A percentile compares a stretch with the other conserved stretches of the same genome.
phyloP scores from a whole-genome alignment of 2,329 filamentous ascomycete species.

The Macrophomina tecta region DNA sequence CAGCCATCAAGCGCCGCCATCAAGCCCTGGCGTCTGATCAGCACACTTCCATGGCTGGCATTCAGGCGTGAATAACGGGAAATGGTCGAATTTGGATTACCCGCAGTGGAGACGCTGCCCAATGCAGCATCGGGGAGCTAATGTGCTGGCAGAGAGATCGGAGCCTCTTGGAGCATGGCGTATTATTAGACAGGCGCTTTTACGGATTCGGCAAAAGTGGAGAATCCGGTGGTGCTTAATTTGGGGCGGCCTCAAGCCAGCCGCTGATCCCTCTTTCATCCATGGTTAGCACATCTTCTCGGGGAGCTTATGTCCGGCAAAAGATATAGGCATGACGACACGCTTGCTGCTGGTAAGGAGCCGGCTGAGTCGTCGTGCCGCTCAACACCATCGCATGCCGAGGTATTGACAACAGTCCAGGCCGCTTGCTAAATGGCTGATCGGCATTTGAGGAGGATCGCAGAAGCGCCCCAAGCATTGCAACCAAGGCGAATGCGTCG shows the following conservation, averaged over 20 bases:
- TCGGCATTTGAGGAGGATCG: background rate
- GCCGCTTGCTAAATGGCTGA: no score
- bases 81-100: background rate
- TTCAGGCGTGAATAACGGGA: background rate
- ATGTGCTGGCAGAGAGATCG: background rate
- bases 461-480: no score
- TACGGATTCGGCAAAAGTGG: background rate
- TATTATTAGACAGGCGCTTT: background rate
- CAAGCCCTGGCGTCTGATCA: background rate
- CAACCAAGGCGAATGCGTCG: no score
- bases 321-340: background rate
- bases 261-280: slow-evolving; percentile 7
- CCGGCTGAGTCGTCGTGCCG: background rate
- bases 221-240: background rate
- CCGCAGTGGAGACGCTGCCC: background rate
- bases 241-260: background rate
- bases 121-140: background rate
- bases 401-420: background rate
- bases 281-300: background rate
- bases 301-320: background rate
- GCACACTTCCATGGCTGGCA: background rate
- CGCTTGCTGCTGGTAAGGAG: background rate
- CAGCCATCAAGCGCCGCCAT: background rate
- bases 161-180: background rate
- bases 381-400: background rate